phyloP scores from a whole-genome alignment of 345 rosid species.

The Hypericum androsaemum region DNA sequence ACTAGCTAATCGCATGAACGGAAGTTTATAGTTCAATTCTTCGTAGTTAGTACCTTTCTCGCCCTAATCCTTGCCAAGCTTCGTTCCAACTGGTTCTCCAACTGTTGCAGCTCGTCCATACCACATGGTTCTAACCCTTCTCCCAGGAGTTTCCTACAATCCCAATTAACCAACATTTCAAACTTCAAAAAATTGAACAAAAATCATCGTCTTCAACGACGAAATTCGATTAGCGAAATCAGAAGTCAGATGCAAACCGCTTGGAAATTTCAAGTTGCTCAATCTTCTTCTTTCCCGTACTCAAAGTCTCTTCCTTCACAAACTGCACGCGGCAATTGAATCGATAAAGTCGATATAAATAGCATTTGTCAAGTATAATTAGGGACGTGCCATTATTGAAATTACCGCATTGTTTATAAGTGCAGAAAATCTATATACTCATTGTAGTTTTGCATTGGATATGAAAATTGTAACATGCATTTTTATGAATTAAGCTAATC shows the following conservation, averaged over 20 bases:
- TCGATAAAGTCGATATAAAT: too few relatives aligned
- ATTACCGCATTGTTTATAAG: too few relatives aligned
- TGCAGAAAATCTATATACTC: too few relatives aligned
- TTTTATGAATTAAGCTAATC: too few relatives aligned
- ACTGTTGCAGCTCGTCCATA: slow-evolving; percentile 50
- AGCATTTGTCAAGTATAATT: too few relatives aligned
- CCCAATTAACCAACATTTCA: too few relatives aligned
- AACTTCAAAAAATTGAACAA: background rate
- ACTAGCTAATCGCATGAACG: too few relatives aligned
- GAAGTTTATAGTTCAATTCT: too few relatives aligned
- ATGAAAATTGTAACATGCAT: too few relatives aligned
- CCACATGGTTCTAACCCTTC: slow-evolving; percentile 56
- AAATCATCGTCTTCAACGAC: background rate
- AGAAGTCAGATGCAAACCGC: background rate
- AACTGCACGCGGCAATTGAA: background rate
- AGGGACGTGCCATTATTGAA: too few relatives aligned
- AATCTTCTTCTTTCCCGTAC: background rate
- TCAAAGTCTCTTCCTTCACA: background rate
- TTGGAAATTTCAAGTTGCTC: slow-evolving; percentile 4
- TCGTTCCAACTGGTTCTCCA: slow-evolving; percentile 68
- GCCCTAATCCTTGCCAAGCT: slow-evolving; percentile 66
- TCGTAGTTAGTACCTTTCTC: slow-evolving; percentile 44
- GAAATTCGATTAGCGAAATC: background rate
- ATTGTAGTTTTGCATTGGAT: too few relatives aligned
- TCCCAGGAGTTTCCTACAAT: slow-evolving; percentile 59